phyloP scores from a whole-genome alignment of 257 asterid genomes.

The Scutellaria minor region DNA sequence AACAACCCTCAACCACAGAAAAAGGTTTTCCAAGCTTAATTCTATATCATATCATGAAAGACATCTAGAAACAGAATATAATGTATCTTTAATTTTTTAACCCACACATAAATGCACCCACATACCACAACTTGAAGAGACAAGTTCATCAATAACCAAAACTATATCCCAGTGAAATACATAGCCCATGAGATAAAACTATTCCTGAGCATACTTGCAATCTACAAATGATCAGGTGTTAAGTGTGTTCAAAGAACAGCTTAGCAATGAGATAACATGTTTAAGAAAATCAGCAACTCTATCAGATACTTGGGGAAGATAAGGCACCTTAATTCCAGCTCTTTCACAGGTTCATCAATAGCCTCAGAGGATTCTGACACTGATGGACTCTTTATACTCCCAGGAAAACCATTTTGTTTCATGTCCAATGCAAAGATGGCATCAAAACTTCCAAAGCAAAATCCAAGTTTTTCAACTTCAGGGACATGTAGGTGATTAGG shows the following conservation, averaged over 20 bases:
- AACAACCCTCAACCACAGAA: conserved; percentile 21
- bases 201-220: conserved; percentile 15
- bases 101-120: neutral
- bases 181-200: conserved; percentile 3
- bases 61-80: conserved; percentile 10
- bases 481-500: conserved; percentile 90
- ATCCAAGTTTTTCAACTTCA: conserved; percentile 82
- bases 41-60: conserved; percentile 7
- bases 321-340: conserved; percentile 66
- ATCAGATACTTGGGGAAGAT: conserved; percentile 25
- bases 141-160: conserved; percentile 20
- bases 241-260: neutral
- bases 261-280: conserved; percentile 7
- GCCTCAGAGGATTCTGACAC: conserved; percentile 59
- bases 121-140: neutral
- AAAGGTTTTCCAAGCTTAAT: neutral
- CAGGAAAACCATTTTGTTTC: conserved; percentile 48
- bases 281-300: conserved; percentile 22
- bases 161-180: neutral
- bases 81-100: neutral
- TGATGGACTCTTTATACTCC: conserved; percentile 47
- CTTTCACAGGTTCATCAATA: conserved; percentile 62
- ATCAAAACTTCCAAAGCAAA: conserved; percentile 94
- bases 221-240: conserved; percentile 8
- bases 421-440: conserved; percentile 62